phyloP scores from a whole-genome alignment of 805 yeast species.

The Ogataea minuta region DNA sequence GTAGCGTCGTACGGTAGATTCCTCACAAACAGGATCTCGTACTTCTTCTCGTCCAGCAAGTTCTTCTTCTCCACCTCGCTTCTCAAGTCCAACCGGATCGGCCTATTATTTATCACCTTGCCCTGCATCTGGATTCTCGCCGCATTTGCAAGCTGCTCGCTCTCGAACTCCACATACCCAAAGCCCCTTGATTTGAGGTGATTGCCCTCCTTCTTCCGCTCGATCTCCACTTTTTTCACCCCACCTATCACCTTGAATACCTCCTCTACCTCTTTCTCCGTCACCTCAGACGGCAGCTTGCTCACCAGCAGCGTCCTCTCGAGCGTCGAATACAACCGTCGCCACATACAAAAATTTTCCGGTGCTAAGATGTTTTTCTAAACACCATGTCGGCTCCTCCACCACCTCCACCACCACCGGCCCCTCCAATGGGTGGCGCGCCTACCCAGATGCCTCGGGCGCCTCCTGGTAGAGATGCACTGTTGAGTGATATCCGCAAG shows the following conservation, averaged over 20 bases:
- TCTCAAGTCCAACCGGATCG: slow-evolving; percentile 23
- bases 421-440: slow-evolving; percentile 32
- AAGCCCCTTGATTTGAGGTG: slow-evolving; percentile 23
- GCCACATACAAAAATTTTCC: slow-evolving; percentile 10
- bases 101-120: slow-evolving; percentile 28
- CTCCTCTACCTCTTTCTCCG: slow-evolving; percentile 23
- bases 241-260: slow-evolving; percentile 30
- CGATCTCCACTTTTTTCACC: slow-evolving; percentile 15
- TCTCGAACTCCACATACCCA: slow-evolving; percentile 27
- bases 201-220: slow-evolving; percentile 14
- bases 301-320: slow-evolving; percentile 20
- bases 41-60: slow-evolving; percentile 11
- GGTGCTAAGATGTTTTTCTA: slow-evolving; percentile 10
- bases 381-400: slow-evolving; percentile 44
- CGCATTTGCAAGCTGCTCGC: slow-evolving; percentile 20
- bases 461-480: slow-evolving; percentile 46
- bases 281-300: slow-evolving; percentile 24
- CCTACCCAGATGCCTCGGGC: slow-evolving; percentile 29
- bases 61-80: slow-evolving; percentile 11
- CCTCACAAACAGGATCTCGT: slow-evolving; percentile 28
- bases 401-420: slow-evolving; percentile 43
- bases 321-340: slow-evolving; percentile 7
- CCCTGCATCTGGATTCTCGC: slow-evolving; percentile 34
- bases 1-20: slow-evolving; percentile 29
- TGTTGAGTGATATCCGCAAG: slow-evolving; percentile 81